Evolutionary conservation across 2,329 filamentous ascomycete species (phyloP), one percentile per base, ranked within the genome.

Genomic region (Phaeosphaeriaceae sp.): DNA sequence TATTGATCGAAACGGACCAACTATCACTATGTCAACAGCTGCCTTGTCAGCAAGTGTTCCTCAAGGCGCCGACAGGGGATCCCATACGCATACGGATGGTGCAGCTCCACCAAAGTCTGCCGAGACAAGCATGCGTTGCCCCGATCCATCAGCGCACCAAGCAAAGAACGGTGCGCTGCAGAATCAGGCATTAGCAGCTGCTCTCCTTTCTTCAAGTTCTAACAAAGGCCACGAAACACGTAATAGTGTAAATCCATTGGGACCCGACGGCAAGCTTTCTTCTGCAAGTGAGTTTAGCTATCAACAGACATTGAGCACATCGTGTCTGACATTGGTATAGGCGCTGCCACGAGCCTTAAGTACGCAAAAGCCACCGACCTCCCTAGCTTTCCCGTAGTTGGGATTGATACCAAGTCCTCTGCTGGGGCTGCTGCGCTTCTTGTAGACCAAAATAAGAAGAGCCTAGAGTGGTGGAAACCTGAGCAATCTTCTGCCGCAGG

Each of bases 401-500:
- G 89, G 30, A 79, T 90, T 42, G 70, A 77, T 48, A 74, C 78
- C 38, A 76, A 73, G 34, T 74, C 79, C 42, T 90, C 89, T 48
- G 90, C 89, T 52, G 83, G 87, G 57, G 85, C 88, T 46, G 91
- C 90, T 45, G 89, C 89, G 33, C 83, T 82, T 42, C 77, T 93
- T 37, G 90, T 90, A 42, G 89, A 90, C 79, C 80, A 84, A 40
- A 89, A 84, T 65, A 84, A 84, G 60, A 89, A 84, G 66, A 71
- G 83, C 2, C 77, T 86, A 42, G 82, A 89, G 68, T 77, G 79
- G 67, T 89, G 86, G 86, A 87, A 83, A 66, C 85, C 87, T 15
- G 80, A 84, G 55, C 80, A 80, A 36, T 77, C 83, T 21, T 60
- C 66, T 20, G 81, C 82, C 8, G 85, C 86, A 7, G 80, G 81